Percentiles rank a stretch among this genome's conserved stretches.
Evolutionary conservation across 2,329 filamentous ascomycete species (phyloP).

Genomic region (Nannizzia gypsea): DNA sequence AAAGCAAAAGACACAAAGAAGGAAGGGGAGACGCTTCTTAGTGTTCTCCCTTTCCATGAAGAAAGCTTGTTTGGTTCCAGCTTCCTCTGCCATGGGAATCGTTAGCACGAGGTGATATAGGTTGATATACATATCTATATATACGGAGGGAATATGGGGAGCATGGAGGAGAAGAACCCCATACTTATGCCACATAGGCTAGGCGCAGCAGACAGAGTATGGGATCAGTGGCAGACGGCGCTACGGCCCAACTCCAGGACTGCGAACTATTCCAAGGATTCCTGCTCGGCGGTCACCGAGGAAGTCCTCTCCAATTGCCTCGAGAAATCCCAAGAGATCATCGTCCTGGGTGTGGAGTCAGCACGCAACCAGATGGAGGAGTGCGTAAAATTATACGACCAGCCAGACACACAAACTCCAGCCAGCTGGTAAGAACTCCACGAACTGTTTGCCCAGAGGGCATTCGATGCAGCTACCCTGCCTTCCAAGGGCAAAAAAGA

Average conservation of each 20-base stretch:
- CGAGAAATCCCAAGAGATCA: conserved; percentile 2
- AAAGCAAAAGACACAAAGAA: neutral
- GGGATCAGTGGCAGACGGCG: neutral
- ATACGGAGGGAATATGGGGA: too few species aligned
- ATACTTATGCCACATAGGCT: neutral
- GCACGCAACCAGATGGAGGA: neutral
- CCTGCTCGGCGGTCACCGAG: neutral
- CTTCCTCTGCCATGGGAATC: conserved; percentile 1
- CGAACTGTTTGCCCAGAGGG: neutral
- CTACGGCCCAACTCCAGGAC: neutral
- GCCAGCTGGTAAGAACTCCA: conserved; percentile 1
- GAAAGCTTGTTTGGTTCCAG: conserved; percentile 4
- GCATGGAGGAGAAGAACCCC: neutral
- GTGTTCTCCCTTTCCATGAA: neutral
- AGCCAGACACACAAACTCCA: neutral
- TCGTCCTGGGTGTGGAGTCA: neutral
- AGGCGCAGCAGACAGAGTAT: neutral
- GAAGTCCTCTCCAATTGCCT: neutral
- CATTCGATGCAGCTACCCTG: neutral
- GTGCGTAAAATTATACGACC: neutral
- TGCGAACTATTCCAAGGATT: conserved; percentile 1
- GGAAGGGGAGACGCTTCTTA: neutral
- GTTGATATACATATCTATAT: neutral
- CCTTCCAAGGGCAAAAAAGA: neutral
- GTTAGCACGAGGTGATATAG: neutral